phyloP scores from a whole-genome alignment of 805 yeast genomes.

The Sugiyamaella smithiae region DNA sequence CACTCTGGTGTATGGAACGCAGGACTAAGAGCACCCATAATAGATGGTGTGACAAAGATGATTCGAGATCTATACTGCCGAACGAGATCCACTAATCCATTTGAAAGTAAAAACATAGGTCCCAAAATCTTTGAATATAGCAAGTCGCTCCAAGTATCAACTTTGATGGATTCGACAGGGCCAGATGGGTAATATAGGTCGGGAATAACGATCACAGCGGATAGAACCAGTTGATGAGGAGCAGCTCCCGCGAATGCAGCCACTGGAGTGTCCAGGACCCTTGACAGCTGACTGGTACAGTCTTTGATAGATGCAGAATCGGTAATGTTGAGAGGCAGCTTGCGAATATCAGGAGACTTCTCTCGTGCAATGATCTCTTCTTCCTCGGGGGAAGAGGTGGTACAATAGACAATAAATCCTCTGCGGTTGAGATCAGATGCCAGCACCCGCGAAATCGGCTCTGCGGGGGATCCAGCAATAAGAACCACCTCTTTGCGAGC shows the following conservation, averaged over 20 bases:
- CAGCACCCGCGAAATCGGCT: conserved; percentile 64
- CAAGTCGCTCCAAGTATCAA: conserved; percentile 49
- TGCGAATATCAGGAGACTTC: conserved; percentile 65
- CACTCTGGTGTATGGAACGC: conserved; percentile 67
- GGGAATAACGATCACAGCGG: conserved; percentile 70
- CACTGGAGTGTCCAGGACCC: conserved; percentile 51
- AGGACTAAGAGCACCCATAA: conserved; percentile 51
- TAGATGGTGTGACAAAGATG: conserved; percentile 53
- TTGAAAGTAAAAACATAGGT: conserved; percentile 51
- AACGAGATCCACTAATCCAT: conserved; percentile 54
- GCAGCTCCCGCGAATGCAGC: conserved; percentile 57
- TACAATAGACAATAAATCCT: conserved; percentile 78
- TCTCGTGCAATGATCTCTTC: conserved; percentile 50
- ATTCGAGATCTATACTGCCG: conserved; percentile 51
- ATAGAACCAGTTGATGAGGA: conserved; percentile 54
- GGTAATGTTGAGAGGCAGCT: conserved; percentile 52
- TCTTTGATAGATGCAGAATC: conserved; percentile 42
- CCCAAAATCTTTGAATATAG: conserved; percentile 46
- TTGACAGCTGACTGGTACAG: conserved; percentile 50
- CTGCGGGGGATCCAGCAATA: conserved; percentile 72
- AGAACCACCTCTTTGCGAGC: conserved; percentile 73
- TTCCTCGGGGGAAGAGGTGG: conserved; percentile 58
- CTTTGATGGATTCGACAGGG: conserved; percentile 56
- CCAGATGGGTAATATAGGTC: conserved; percentile 66
- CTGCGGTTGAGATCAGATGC: conserved; percentile 73